phyloP scores from a whole-genome alignment of 805 yeast genomes.

The Candida sakaeoensis region DNA sequence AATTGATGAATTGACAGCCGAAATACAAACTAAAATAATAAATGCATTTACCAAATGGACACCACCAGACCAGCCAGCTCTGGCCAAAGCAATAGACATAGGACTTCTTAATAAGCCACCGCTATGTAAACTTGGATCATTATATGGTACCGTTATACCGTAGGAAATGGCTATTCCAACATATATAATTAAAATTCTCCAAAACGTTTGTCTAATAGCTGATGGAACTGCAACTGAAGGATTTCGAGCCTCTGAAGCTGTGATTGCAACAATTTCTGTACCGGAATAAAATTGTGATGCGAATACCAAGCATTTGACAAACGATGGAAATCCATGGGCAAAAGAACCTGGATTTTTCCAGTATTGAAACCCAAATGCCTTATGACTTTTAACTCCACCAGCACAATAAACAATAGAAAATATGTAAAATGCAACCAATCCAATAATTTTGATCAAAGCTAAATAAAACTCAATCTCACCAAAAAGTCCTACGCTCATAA shows the following conservation, averaged over 20 bases:
- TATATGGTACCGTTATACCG: slow-evolving; percentile 58
- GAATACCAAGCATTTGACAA: slow-evolving; percentile 55
- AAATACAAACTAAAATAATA: slow-evolving; percentile 58
- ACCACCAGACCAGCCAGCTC: slow-evolving; percentile 42
- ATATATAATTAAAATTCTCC: slow-evolving; percentile 51
- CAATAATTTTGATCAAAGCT: slow-evolving; percentile 46
- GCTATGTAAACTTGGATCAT: slow-evolving; percentile 40
- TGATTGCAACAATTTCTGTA: slow-evolving; percentile 52
- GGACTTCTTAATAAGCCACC: slow-evolving; percentile 44
- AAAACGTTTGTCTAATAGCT: slow-evolving; percentile 54
- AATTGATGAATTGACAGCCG: slow-evolving; percentile 67
- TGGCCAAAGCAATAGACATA: slow-evolving; percentile 34
- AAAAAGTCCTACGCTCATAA: slow-evolving; percentile 48
- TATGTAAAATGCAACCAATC: slow-evolving; percentile 46
- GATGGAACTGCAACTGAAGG: slow-evolving; percentile 56
- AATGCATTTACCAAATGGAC: slow-evolving; percentile 59
- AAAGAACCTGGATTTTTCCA: slow-evolving; percentile 44
- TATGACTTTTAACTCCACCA: slow-evolving; percentile 41
- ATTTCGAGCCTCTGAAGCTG: slow-evolving; percentile 60
- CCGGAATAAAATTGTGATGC: slow-evolving; percentile 61
- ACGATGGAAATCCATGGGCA: slow-evolving; percentile 47
- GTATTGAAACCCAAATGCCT: slow-evolving; percentile 40
- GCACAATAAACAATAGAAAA: slow-evolving; percentile 44
- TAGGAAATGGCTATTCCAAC: slow-evolving; percentile 52
- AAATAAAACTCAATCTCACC: slow-evolving; percentile 57